Evolutionary conservation across 192 early-diverging fungal genomes (phyloP).

Genomic region (Neocallimastix lanati): DNA sequence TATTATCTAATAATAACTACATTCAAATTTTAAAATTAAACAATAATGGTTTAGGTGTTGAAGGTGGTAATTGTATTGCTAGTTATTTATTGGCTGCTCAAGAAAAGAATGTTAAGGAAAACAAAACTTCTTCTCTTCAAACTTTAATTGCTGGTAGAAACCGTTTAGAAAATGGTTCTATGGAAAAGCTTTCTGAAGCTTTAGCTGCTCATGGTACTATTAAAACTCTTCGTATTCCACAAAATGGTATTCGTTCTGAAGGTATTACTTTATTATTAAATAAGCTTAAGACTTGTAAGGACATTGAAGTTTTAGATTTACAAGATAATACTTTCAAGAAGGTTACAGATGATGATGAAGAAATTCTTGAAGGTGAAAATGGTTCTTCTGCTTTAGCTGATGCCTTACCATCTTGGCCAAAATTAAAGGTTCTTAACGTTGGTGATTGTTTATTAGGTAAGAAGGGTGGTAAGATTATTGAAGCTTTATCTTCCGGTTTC

Average conservation of each 20-base stretch:
- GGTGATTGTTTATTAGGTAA: constrained; percentile 76
- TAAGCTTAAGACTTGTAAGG: constrained; percentile 39
- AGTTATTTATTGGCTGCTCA: constrained; percentile 60
- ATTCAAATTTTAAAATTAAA: constrained; percentile 77
- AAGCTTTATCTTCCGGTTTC: constrained; percentile 39
- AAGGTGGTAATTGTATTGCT: constrained; percentile 70
- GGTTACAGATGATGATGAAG: neutral
- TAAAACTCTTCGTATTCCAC: constrained; percentile 73
- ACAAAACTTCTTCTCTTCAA: constrained; percentile 44
- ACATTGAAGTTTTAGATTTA: constrained; percentile 61
- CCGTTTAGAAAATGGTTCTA: constrained; percentile 73
- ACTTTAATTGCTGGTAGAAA: constrained; percentile 83
- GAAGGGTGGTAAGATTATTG: constrained; percentile 48
- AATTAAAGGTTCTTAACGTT: constrained; percentile 60
- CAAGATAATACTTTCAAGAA: constrained; percentile 95
- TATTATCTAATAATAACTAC: constrained; percentile 60
- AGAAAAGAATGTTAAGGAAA: constrained; percentile 43
- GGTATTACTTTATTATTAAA: constrained; percentile 59
- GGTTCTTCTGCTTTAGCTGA: constrained; percentile 64
- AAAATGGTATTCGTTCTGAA: constrained; percentile 93
- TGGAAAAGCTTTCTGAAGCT: constrained; percentile 54
- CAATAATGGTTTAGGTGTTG: constrained; percentile 89
- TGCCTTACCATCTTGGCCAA: constrained; percentile 58
- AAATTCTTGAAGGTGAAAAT: neutral
- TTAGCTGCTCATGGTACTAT: constrained; percentile 58